A percentile compares a stretch with the other conserved stretches of the same genome.
These are phyloP conservation scores for Aspergillus hiratsukae DNA, from an alignment of 2,329 filamentous ascomycete genomes.

Conservation along the genomic window DNA sequence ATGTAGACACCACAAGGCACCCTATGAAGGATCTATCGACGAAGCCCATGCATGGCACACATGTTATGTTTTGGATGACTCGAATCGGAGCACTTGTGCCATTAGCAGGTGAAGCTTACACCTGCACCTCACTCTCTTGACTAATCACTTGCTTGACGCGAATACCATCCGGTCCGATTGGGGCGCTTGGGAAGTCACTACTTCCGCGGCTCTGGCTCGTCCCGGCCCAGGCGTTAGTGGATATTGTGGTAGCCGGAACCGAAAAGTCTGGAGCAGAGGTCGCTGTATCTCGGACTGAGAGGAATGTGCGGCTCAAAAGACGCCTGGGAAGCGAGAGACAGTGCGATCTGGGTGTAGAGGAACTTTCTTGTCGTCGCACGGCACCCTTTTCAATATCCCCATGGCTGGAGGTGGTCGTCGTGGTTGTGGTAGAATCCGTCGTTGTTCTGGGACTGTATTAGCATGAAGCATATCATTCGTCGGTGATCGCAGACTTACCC, in stretches of 20 bases:
- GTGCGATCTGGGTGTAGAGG: background rate
- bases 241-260: slow-evolving; percentile 20
- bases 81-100: background rate
- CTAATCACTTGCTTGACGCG: slow-evolving; percentile 31
- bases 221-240: slow-evolving; percentile 31
- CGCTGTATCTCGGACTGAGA: slow-evolving; percentile 4
- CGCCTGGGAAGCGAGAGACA: slow-evolving; percentile 13
- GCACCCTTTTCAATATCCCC: slow-evolving; percentile 21
- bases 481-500: slow-evolving; percentile 11
- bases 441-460: slow-evolving; percentile 7
- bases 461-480: background rate
- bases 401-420: background rate
- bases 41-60: background rate
- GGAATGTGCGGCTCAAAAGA: slow-evolving; percentile 9
- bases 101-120: background rate
- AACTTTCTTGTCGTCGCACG: background rate
- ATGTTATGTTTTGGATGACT: background rate
- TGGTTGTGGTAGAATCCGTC: slow-evolving; percentile 3
- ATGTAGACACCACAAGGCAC: no score
- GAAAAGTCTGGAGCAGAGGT: slow-evolving; percentile 16
- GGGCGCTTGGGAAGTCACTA: slow-evolving; percentile 14
- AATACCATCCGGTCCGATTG: slow-evolving; percentile 21
- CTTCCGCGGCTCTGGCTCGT: slow-evolving; percentile 21
- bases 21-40: no score
- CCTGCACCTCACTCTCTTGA: slow-evolving; percentile 27